These are phyloP conservation scores for Xylariaceae sp. DNA, from an alignment of 2,329 filamentous ascomycete genomes.

Conservation along the genomic window DNA sequence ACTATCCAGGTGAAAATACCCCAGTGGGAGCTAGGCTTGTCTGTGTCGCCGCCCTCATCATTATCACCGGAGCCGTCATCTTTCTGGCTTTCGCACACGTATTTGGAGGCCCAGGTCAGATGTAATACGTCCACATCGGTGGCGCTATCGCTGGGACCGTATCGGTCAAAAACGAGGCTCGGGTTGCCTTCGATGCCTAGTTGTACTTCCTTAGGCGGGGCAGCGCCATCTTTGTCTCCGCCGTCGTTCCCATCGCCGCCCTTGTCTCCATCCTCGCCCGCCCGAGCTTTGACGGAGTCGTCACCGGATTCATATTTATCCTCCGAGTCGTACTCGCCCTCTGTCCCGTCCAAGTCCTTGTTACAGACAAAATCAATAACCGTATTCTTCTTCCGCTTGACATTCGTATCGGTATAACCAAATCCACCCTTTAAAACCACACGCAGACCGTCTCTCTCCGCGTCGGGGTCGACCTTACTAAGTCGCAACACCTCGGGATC, in stretches of 20 bases:
- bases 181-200: conserved; percentile 44
- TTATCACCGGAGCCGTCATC: conserved; percentile 36
- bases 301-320: conserved; percentile 44
- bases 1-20: conserved; percentile 98
- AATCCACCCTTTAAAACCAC: conserved; percentile 61
- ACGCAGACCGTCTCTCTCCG: conserved; percentile 64
- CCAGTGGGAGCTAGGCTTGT: conserved; percentile 57
- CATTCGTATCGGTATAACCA: conserved; percentile 48
- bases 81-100: conserved; percentile 62
- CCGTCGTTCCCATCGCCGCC: conserved; percentile 36
- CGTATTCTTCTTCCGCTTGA: conserved; percentile 60
- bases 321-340: conserved; percentile 57
- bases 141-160: conserved; percentile 54
- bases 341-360: conserved; percentile 62
- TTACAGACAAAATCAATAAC: conserved; percentile 86
- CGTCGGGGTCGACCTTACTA: conserved; percentile 59
- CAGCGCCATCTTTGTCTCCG: conserved; percentile 36
- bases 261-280: conserved; percentile 33
- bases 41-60: conserved; percentile 40
- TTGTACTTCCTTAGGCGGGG: conserved; percentile 46
- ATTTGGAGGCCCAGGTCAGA: conserved; percentile 80
- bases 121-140: conserved; percentile 58
- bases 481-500: conserved; percentile 63
- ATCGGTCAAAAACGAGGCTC: conserved; percentile 72
- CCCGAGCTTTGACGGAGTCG: conserved; percentile 21